Evolutionary conservation across 2,329 filamentous ascomycete genomes (phyloP).

Genomic region (Fusarium secorum): DNA sequence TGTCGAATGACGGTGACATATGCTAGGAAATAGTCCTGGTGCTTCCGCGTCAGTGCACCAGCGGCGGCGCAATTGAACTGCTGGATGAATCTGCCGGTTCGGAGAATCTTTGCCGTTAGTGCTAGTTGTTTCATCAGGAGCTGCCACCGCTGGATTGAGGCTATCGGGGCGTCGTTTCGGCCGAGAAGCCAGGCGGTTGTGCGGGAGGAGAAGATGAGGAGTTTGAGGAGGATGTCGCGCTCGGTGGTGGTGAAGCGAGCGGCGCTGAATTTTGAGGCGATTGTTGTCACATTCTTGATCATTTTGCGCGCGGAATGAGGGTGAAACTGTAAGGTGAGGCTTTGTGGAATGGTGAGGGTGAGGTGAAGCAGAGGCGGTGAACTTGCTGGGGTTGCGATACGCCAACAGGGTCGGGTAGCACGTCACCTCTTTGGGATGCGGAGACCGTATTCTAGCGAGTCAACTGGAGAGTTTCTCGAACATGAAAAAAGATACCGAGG

Average conservation of each 20-base stretch:
- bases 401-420: not conserved
- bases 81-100: constrained; percentile 1
- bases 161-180: not conserved
- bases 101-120: constrained; percentile 6
- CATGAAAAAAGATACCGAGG: not conserved
- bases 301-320: not conserved
- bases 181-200: not conserved
- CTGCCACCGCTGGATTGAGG: not conserved
- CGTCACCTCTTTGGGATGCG: not conserved
- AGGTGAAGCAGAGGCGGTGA: constrained; percentile 9
- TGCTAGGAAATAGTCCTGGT: constrained; percentile 10
- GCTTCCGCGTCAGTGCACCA: not conserved
- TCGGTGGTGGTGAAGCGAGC: not conserved
- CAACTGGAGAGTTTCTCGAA: not conserved
- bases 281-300: not conserved
- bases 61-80: not conserved
- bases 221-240: constrained; percentile 6
- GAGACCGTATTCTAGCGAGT: not conserved
- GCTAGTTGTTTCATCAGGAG: constrained; percentile 8
- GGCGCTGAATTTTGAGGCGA: not conserved
- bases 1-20: constrained; percentile 15
- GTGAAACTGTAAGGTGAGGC: not conserved
- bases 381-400: not conserved
- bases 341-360: not conserved
- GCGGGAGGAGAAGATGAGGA: constrained; percentile 10